Percentiles rank a stretch among this genome's conserved stretches.
These are phyloP conservation scores for Cutaneotrichosporon curvatum DNA, from an alignment of 1,284 basidiomycete species.

Conservation along the genomic window DNA sequence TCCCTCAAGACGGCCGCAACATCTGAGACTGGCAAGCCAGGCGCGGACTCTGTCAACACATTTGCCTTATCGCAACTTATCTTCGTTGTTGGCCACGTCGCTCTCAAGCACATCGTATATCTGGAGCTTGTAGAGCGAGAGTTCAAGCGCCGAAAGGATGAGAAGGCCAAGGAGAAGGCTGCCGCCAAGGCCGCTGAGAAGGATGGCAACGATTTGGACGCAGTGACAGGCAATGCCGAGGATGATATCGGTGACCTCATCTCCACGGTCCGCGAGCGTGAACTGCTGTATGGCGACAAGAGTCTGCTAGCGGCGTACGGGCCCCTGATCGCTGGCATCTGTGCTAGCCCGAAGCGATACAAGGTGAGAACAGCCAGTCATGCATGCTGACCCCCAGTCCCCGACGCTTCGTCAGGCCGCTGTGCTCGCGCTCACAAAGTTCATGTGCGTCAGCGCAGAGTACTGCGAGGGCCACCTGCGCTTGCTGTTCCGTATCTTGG, in stretches of 20 bases:
- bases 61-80: constrained; percentile 85
- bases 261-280: constrained; percentile 71
- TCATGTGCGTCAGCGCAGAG: constrained; percentile 88
- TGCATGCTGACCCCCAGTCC: constrained; percentile 55
- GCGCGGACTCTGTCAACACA: constrained; percentile 59
- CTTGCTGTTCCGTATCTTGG: constrained; percentile 86
- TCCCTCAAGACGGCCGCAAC: constrained; percentile 13
- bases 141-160: constrained; percentile 92
- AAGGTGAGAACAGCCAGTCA: constrained; percentile 53
- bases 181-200: constrained; percentile 50
- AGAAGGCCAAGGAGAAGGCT: constrained; percentile 56
- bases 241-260: constrained; percentile 96
- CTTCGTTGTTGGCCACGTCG: constrained; percentile 91
- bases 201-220: constrained; percentile 83
- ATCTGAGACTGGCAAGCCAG: constrained; percentile 26
- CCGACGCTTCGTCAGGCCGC: constrained; percentile 77
- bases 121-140: constrained; percentile 95
- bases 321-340: constrained; percentile 82
- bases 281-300: constrained; percentile 76
- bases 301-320: constrained; percentile 81
- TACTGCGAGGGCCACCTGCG: constrained; percentile 89
- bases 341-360: constrained; percentile 73
- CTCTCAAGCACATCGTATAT: constrained; percentile 95
- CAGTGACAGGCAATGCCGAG: constrained; percentile 94
- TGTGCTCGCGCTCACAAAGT: constrained; percentile 84